Base-by-base conservation (phyloP, 2,329 filamentous ascomycete species). In the Hirsutella rhossiliensis region DNA sequence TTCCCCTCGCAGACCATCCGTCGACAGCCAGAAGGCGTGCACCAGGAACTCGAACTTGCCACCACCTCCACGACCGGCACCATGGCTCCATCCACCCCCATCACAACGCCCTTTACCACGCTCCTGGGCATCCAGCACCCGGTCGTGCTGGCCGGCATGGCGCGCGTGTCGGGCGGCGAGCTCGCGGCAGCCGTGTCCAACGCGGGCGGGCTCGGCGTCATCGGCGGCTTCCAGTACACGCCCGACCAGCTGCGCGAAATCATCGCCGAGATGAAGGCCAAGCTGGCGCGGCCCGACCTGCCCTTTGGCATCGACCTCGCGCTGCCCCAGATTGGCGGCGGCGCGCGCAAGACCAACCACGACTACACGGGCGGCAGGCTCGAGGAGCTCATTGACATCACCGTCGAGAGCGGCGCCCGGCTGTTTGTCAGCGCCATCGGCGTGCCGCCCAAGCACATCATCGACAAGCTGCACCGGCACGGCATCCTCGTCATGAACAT, bases 401-500 rank as follows among this genome's bases (percentile, higher is more conserved):
- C 83, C 3, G 86, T 96, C 53, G 78, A 82, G 54, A 84, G 85
- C 52, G 84, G 86, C n/a, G 87, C 90, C 8, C 78, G 73, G 58
- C 66, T 96, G 41, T 96, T 97, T 58, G 87, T 96, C 37, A 80
- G 74, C 43, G 90, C 90, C 1, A 88, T 96, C 0, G 90, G 90
- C 9, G 83, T 96, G 19, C 90, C 90, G 15, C 87, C 89, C 0
- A 68, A 69, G 39, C 63, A 69, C 45, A 78, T 89, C 5, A 83
- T 96, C 45, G 79, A 86, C 52, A 68, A 79, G 39, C 71, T 97
- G 38, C 90, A 97, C 58, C 72, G 73, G 9, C 82, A 84, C 0
- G 85, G 84, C 0, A 84, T 97, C 36, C 60, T 94, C 47, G 73
- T 96, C 31, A 96, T 96, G 88, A 96, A 96, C 62, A 96, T 96